Percentiles rank a stretch among this genome's conserved stretches.
phyloP scores from a whole-genome alignment of 495 filamentous ascomycete genomes.

The Aspergillus olivimuriae region DNA sequence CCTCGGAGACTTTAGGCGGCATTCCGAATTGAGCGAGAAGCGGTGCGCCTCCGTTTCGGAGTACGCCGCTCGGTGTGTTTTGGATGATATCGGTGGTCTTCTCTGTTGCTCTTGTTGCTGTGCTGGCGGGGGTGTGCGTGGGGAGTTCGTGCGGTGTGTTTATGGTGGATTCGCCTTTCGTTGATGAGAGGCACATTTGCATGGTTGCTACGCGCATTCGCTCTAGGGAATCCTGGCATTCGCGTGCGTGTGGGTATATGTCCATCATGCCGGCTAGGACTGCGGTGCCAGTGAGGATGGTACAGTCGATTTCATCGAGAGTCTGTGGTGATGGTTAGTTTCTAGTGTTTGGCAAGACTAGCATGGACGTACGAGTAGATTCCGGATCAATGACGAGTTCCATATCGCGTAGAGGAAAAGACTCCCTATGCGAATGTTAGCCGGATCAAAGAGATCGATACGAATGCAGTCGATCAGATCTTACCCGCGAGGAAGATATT shows the following conservation, averaged over 20 bases:
- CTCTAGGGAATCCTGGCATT: slow-evolving; percentile 84
- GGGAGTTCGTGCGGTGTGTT: neutral
- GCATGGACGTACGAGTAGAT: slow-evolving; percentile 56
- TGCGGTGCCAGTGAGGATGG: slow-evolving; percentile 80
- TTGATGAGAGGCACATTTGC: slow-evolving; percentile 65
- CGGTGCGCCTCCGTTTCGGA: no score
- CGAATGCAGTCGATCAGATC: no score
- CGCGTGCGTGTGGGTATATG: slow-evolving; percentile 70
- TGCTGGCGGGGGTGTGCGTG: neutral
- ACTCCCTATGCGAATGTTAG: slow-evolving; percentile 48
- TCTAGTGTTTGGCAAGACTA: neutral
- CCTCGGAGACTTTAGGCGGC: neutral
- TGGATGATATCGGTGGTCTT: neutral
- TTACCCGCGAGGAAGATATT: slow-evolving; percentile 89
- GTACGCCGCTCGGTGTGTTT: neutral
- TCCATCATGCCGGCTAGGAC: slow-evolving; percentile 64
- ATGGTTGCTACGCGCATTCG: slow-evolving; percentile 89
- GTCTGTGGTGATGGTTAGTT: slow-evolving; percentile 41
- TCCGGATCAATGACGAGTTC: slow-evolving; percentile 82
- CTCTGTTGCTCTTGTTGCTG: neutral
- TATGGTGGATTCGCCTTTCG: neutral
- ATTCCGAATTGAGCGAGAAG: neutral
- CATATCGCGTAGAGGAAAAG: slow-evolving; percentile 93
- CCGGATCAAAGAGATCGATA: neutral
- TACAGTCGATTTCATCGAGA: slow-evolving; percentile 90